Base-by-base conservation (phyloP, 805 yeast species). In the Metahyphopichia silvanorum region DNA sequence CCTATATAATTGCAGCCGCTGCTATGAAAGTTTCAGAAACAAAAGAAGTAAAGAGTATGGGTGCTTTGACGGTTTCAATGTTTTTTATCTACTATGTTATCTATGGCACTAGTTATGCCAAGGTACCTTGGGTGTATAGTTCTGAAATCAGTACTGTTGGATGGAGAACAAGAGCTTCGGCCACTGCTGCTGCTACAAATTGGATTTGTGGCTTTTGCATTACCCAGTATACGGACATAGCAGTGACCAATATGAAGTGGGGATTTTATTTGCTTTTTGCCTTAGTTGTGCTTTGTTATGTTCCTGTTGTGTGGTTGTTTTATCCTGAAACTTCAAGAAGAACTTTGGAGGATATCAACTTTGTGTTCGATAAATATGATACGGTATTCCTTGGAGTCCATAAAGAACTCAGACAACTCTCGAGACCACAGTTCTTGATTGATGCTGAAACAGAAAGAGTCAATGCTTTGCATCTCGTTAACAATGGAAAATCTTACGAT, bases 291-390 rank as follows among this genome's bases (percentile, higher is more conserved):
- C 27, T 47, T 46, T 22, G 39, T 51, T 11, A 43, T 14, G 14
- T 34, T 18, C 14, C 10, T 11, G 16, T 42, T 10, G 52, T 66
- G n/a, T 67, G 63, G 49, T 74, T 79, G 63, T 76, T 69, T 59
- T 82, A 78, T 55, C 88, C 88, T 28, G 88, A 82, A 63, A 81
- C 87, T 28, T 77, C 83, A 21, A 84, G 83, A 34, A 71, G 86
- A 51, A 70, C 83, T 27, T 67, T 82, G 57, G 87, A 81, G 37
- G 48, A 42, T 20, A 38, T 44, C 19, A 40, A 44, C 25, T 35
- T 25, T 26, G 32, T 44, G 33, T 44, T 44, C 24, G 39, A n/a
- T n/a, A n/a, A n/a, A n/a, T n/a, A n/a, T 27, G 42, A 41, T 21
- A 41, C 45, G 8, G 21, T 33, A 4, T 38, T 41, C 42, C 42